These are phyloP conservation scores for Cucumis cinereus DNA, from an alignment of 306 rosid species.

Conservation along the genomic window DNA sequence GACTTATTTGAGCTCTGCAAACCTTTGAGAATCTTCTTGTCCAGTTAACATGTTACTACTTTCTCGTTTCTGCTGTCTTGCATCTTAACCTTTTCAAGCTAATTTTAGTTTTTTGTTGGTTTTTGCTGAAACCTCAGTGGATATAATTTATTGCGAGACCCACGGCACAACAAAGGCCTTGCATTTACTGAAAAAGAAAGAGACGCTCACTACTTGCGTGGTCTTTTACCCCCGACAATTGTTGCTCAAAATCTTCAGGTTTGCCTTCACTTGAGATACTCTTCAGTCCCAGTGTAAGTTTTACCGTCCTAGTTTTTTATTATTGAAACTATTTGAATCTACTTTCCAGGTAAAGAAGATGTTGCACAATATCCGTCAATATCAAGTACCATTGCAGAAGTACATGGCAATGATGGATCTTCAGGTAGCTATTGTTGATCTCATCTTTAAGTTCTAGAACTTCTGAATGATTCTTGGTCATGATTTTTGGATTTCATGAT, in stretches of 20 bases:
- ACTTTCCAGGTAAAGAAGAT: constrained; percentile 63
- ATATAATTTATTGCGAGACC: constrained; percentile 73
- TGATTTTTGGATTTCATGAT: background rate
- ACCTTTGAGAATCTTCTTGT: background rate
- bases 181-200: constrained; percentile 90
- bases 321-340: background rate
- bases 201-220: constrained; percentile 86
- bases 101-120: background rate
- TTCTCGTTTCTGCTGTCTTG: background rate
- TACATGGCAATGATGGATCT: constrained; percentile 96
- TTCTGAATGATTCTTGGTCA: background rate
- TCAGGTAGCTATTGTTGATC: constrained; percentile 42
- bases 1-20: background rate
- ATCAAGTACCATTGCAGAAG: constrained; percentile 81
- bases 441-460: background rate
- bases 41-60: background rate
- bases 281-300: background rate
- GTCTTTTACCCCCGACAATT: constrained; percentile 79
- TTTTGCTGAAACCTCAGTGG: constrained; percentile 33
- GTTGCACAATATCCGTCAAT: constrained; percentile 61
- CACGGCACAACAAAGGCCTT: constrained; percentile 85
- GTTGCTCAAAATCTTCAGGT: constrained; percentile 82
- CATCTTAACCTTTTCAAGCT: background rate
- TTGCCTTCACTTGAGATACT: constrained; percentile 7
- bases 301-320: background rate